A percentile compares a stretch with the other conserved stretches of the same genome.
Evolutionary conservation across 2,329 filamentous ascomycete species (phyloP).

Genomic region (Alternaria alternata): DNA sequence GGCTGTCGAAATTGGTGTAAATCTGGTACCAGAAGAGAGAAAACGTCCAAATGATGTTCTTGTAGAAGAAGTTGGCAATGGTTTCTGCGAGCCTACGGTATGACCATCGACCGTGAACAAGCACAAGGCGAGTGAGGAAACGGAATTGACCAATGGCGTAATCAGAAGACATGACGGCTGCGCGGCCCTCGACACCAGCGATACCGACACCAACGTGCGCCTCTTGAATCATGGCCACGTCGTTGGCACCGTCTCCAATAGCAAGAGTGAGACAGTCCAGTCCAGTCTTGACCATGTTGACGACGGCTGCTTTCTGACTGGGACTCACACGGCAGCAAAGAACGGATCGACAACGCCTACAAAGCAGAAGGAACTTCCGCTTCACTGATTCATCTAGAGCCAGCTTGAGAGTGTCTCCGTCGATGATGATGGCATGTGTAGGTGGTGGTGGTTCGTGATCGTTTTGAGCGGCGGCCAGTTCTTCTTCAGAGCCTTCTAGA

Average conservation of each 20-base stretch:
- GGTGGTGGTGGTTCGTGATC: slow-evolving; percentile 86
- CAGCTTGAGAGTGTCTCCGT: slow-evolving; percentile 90
- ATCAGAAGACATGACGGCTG: slow-evolving; percentile 85
- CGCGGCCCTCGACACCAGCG: slow-evolving; percentile 84
- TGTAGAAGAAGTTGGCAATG: slow-evolving; percentile 99
- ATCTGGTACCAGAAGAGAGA: slow-evolving; percentile 97
- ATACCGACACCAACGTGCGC: slow-evolving; percentile 90
- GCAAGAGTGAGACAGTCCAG: slow-evolving; percentile 95
- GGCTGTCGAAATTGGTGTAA: slow-evolving; percentile 94
- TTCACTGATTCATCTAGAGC: slow-evolving; percentile 82
- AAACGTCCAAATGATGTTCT: slow-evolving; percentile 99
- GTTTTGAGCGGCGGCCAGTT: slow-evolving; percentile 78
- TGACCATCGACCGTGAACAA: slow-evolving; percentile 89
- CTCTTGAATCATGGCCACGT: slow-evolving; percentile 93
- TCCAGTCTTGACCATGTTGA: slow-evolving; percentile 92
- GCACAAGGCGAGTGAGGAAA: slow-evolving; percentile 79
- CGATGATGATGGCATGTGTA: slow-evolving; percentile 92
- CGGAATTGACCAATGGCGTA: slow-evolving; percentile 90
- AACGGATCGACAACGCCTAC: slow-evolving; percentile 96
- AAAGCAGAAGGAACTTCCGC: slow-evolving; percentile 92
- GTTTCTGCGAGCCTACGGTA: slow-evolving; percentile 91
- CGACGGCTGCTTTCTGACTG: slow-evolving; percentile 96
- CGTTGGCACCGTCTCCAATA: slow-evolving; percentile 89
- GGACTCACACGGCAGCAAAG: slow-evolving; percentile 97
- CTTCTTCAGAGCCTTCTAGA: slow-evolving; percentile 84